Evolutionary conservation across 2,329 filamentous ascomycete genomes (phyloP), one percentile per base, ranked within the genome.

Genomic region (Rhinocladiella similis): DNA sequence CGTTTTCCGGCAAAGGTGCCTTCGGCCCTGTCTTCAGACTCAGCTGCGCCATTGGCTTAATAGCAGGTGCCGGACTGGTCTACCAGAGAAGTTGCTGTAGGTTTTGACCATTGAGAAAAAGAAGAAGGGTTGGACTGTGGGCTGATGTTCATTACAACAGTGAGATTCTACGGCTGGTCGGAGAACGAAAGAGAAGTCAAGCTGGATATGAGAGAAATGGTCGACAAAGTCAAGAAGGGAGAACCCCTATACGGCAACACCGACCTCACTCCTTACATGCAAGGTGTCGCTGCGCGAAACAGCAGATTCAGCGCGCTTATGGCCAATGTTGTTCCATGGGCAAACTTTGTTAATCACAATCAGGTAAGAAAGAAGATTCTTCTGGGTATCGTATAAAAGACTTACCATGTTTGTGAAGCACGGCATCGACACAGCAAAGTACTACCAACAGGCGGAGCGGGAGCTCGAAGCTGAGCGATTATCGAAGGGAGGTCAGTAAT

Each of bases 131-230:
- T 19, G 35, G 20, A 48, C 19, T 14, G 35, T 43, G 50, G 35
- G 29, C 49, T 48, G 41, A 46, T 18, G 20, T 52, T 13, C 22
- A 6, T 48, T 41, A 22, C 25, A 5, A 62, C 69, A 96, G 91
- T 93, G 69, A 89, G 94, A 64, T 97, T 99, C 78, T 97, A 97
- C 77, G 94, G 94, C 68, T 90, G 92, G 75, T 87, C 84, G 47
- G 94, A 99, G 76, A 99, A 99, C 77, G 78, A 87, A 53, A 87
- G 94, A 67, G 94, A 99, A 75, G 80, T 94, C 56, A 89, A 96
- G 63, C 87, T 96, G 87, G 94, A 99, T 72, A 97, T 97, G 92
- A 84, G 85, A 63, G 94, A 99, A 77, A 99, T 99, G 94, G 92
- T 97, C 36, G 84, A 86, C 73, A 95, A 93, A 77, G 92, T 97